A percentile compares a stretch with the other conserved stretches of the same genome.
phyloP scores from a whole-genome alignment of 2,329 filamentous ascomycete species.

The Lasiodiplodia theobromae region DNA sequence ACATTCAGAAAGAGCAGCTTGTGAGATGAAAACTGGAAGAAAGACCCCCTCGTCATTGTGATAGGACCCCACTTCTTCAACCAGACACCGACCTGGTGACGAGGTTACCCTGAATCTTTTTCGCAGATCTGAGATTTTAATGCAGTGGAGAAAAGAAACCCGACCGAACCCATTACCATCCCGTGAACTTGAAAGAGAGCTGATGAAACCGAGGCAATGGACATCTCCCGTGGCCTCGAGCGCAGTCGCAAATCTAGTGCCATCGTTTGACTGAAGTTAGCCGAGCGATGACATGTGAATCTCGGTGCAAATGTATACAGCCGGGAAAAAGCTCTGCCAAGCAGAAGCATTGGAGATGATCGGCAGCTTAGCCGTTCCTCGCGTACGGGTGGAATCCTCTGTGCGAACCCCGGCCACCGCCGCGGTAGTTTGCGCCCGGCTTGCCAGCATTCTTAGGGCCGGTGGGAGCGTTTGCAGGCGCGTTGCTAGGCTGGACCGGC shows the following conservation, averaged over 20 bases:
- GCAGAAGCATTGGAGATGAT: background rate
- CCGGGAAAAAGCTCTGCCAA: slow-evolving; percentile 9
- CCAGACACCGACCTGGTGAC: background rate
- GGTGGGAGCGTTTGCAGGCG: slow-evolving; percentile 84
- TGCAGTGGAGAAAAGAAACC: background rate
- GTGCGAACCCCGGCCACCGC: slow-evolving; percentile 78
- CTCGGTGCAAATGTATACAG: background rate
- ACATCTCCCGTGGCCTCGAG: background rate
- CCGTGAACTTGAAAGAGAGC: slow-evolving; percentile 7
- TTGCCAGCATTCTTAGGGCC: slow-evolving; percentile 95
- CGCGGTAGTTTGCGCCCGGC: slow-evolving; percentile 91
- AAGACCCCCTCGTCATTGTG: background rate
- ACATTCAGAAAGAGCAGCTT: slow-evolving; percentile 13
- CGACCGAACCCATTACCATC: slow-evolving; percentile 10
- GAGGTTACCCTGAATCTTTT: slow-evolving; percentile 11
- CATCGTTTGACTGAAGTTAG: background rate
- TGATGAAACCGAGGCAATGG: background rate
- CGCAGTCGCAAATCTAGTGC: background rate
- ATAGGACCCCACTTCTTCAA: background rate
- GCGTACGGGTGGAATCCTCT: slow-evolving; percentile 81
- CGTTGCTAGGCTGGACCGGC: slow-evolving; percentile 47
- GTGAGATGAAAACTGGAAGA: background rate
- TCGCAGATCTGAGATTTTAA: slow-evolving; percentile 15
- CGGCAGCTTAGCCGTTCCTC: slow-evolving; percentile 25
- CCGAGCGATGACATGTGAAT: background rate